Evolutionary conservation across 495 filamentous ascomycete species (phyloP), one percentile per base, ranked within the genome.

Genomic region (Amniculicola lignicola): DNA sequence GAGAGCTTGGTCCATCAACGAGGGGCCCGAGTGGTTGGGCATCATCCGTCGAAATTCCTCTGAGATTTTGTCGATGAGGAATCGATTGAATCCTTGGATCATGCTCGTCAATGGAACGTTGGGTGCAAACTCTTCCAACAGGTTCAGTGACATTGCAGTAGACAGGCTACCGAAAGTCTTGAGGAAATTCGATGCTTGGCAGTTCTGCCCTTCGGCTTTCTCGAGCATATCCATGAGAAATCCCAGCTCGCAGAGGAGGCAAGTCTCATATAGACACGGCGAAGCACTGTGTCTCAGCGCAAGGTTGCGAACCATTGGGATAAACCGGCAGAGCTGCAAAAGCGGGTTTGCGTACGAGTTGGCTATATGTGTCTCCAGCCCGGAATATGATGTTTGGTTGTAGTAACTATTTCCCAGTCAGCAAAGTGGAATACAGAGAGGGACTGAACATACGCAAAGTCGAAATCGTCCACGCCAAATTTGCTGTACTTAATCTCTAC

Each of bases 161-260:
- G 86, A 81, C 46, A 85, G 82, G 59, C 81, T 84, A 65, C 87
- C 87, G 60, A 97, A 85, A 0, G 90, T 86, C 70, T 89, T 93
- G 29, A 96, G 72, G 60, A 99, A 82, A 66, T 99, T 99, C 0
- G 92, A 95, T n/a, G 93, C 93, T 62, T 96, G 93, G 62, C 94
- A 97, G 56, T 90, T 93, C 50, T 88, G 83, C 1, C 91, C 93
- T 61, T 85, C 83, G 5, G 92, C 92, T 65, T 96, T 97, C 61
- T 96, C 88, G 27, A 99, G 76, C 93, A 99, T 99, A 65, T 99
- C 93, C 62, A 96, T 91, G 16, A 99, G 74, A 68, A 91, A 98
- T 15, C 92, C 93, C 67, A 97, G 72, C 70, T 99, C 94, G 72
- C 93, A 99, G 2, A 97, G 72, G 29, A 99, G 74, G 72, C 93